Percentiles rank a stretch among this genome's conserved stretches.
phyloP scores from a whole-genome alignment of 1,284 basidiomycete genomes.

The Apiotrichum mycotoxinovorans region DNA sequence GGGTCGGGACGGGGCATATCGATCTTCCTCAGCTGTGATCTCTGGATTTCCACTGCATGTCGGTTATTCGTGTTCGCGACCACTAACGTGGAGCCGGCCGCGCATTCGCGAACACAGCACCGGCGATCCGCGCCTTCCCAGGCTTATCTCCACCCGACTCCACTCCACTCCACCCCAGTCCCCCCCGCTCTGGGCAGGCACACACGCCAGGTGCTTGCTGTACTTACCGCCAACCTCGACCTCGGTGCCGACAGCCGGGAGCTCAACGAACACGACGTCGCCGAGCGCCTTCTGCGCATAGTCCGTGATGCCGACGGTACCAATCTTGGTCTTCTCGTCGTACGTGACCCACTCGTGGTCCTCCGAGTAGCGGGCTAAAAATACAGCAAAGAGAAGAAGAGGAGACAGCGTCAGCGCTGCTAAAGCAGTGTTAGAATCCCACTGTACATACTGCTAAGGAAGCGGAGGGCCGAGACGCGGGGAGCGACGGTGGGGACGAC shows the following conservation, averaged over 20 bases:
- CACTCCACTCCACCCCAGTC: too few relatives aligned
- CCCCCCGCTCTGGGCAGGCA: background rate
- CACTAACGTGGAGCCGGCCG: too few relatives aligned
- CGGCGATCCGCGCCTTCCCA: too few relatives aligned
- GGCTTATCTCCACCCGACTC: too few relatives aligned
- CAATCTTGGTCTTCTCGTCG: slow-evolving; percentile 75
- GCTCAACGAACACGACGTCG: slow-evolving; percentile 96
- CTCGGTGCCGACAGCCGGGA: slow-evolving; percentile 67
- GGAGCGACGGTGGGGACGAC: slow-evolving; percentile 15
- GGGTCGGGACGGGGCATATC: too few relatives aligned
- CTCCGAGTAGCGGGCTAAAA: slow-evolving; percentile 70
- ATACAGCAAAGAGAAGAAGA: background rate
- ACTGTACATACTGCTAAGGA: slow-evolving; percentile 28
- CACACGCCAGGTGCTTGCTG: background rate
- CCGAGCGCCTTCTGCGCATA: slow-evolving; percentile 90
- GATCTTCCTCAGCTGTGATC: too few relatives aligned
- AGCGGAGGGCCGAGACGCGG: slow-evolving; percentile 26
- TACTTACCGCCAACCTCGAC: slow-evolving; percentile 72
- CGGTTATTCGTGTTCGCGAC: too few relatives aligned
- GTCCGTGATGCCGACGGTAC: slow-evolving; percentile 84
- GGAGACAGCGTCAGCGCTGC: background rate
- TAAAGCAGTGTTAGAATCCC: too few relatives aligned
- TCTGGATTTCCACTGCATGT: too few relatives aligned
- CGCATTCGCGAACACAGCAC: too few relatives aligned
- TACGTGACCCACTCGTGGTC: slow-evolving; percentile 89